Evolutionary conservation across 2,329 filamentous ascomycete genomes (phyloP).

Genomic region (Penicillium sp.): DNA sequence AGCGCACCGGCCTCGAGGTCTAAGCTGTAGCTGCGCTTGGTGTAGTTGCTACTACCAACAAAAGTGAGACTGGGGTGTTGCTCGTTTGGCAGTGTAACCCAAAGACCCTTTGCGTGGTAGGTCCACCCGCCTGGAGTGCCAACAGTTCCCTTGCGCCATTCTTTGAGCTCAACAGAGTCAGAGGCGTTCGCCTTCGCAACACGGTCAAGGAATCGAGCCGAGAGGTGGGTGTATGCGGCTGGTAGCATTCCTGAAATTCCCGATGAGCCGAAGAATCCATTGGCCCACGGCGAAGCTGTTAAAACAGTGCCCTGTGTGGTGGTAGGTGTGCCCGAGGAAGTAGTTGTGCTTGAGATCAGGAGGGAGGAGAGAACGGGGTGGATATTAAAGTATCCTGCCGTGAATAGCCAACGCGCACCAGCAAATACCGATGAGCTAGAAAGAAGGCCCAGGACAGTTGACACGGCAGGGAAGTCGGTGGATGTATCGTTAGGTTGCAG

Average conservation of each 20-base stretch:
- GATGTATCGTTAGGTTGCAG: constrained; percentile 72
- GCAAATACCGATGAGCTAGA: constrained; percentile 61
- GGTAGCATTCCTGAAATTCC: constrained; percentile 90
- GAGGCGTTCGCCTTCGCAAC: constrained; percentile 57
- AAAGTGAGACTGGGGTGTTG: constrained; percentile 74
- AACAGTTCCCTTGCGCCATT: constrained; percentile 84
- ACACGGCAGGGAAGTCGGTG: constrained; percentile 84
- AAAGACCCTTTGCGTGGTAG: constrained; percentile 95
- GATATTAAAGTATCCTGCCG: constrained; percentile 98
- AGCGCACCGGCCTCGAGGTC: constrained; percentile 89
- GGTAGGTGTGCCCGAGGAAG: constrained; percentile 29
- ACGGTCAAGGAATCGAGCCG: constrained; percentile 73
- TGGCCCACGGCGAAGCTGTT: constrained; percentile 88
- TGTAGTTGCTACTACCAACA: constrained; percentile 93
- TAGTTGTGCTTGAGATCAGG: constrained; percentile 68
- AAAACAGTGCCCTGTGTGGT: constrained; percentile 73
- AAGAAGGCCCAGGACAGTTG: constrained; percentile 70
- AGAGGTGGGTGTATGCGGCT: constrained; percentile 86
- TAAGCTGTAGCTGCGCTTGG: constrained; percentile 85
- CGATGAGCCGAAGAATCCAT: constrained; percentile 88
- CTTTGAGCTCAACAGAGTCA: constrained; percentile 70
- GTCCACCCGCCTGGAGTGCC: constrained; percentile 87
- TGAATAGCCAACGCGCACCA: constrained; percentile 87
- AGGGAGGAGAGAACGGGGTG: constrained; percentile 79
- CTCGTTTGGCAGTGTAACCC: constrained; percentile 69